phyloP scores from a whole-genome alignment of 2,329 filamentous ascomycete genomes.

The Coniochaeta ligniaria region DNA sequence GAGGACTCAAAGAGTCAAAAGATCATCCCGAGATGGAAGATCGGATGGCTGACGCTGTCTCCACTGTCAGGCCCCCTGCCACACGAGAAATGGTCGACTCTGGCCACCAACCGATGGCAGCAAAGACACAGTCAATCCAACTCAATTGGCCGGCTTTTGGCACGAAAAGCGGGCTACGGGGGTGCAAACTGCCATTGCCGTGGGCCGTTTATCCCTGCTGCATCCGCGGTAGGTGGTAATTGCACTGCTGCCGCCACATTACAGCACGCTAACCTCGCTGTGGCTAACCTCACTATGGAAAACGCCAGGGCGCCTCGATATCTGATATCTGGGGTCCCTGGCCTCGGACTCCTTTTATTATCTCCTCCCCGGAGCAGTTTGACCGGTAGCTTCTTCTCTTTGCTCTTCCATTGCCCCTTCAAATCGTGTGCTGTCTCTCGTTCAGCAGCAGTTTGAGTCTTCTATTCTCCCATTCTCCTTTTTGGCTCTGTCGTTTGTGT shows the following conservation, averaged over 20 bases:
- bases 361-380: background rate
- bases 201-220: background rate
- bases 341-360: conserved; percentile 1
- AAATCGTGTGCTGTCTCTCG: background rate
- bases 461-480: background rate
- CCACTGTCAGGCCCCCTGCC: background rate
- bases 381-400: background rate
- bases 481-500: background rate
- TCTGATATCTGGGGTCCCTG: background rate
- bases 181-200: background rate
- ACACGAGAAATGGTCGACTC: background rate
- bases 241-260: background rate
- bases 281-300: background rate
- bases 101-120: background rate
- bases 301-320: conserved; percentile 2
- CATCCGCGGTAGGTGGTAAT: background rate
- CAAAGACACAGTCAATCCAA: background rate
- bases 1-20: background rate
- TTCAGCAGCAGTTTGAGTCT: background rate
- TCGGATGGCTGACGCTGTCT: background rate
- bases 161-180: background rate
- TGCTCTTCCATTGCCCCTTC: background rate
- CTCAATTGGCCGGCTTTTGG: background rate
- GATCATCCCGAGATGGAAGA: background rate
- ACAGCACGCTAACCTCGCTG: background rate